phyloP scores from a whole-genome alignment of 106 monocot species.

The Cymbidium sinense region DNA sequence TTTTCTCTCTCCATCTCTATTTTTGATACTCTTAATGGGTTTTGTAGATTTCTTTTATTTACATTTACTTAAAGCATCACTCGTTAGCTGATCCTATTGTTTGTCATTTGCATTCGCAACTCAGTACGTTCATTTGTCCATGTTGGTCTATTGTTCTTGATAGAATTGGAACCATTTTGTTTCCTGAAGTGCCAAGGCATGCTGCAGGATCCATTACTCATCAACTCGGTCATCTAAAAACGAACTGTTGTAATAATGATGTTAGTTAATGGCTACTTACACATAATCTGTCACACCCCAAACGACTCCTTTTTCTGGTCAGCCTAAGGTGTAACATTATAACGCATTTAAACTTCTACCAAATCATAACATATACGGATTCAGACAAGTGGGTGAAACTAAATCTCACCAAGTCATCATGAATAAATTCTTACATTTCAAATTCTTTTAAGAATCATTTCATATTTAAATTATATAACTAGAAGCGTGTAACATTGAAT shows the following conservation, averaged over 20 bases:
- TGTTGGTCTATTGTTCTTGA: neutral
- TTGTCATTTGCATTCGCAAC: neutral
- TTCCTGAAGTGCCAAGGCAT: neutral
- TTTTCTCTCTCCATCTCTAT: neutral
- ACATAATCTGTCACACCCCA: neutral
- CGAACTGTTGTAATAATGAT: too few species aligned
- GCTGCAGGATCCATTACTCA: neutral
- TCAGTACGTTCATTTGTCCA: neutral
- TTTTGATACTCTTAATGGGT: neutral
- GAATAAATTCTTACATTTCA: too few species aligned
- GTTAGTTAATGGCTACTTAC: neutral
- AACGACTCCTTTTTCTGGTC: too few species aligned
- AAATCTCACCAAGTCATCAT: too few species aligned
- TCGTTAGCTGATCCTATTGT: neutral
- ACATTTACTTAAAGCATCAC: slow-evolving; percentile 1
- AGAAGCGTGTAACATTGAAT: too few species aligned
- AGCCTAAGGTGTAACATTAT: too few species aligned
- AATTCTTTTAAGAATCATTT: too few species aligned
- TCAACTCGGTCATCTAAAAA: too few species aligned
- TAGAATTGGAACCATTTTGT: neutral
- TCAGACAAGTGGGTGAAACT: too few species aligned
- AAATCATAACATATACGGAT: too few species aligned
- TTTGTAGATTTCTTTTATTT: neutral
- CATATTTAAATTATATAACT: too few species aligned
- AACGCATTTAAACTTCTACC: too few species aligned